Evolutionary conservation across 225 moss, liverwort and hornwort genomes (phyloP).

Genomic region (Ulota crispa): DNA sequence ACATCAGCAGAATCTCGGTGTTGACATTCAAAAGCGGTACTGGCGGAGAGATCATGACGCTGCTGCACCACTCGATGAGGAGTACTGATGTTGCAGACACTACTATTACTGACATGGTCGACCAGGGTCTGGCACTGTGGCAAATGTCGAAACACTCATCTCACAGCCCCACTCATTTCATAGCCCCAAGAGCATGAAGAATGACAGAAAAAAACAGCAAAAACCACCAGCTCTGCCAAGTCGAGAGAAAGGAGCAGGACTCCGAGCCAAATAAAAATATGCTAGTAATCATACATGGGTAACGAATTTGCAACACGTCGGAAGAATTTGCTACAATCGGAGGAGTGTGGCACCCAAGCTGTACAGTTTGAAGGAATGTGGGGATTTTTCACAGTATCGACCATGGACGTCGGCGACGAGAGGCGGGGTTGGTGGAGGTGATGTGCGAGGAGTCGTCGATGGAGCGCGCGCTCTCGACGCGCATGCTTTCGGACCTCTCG

Average conservation of each 20-base stretch:
- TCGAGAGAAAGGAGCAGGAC: slow-evolving; percentile 20
- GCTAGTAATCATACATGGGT: slow-evolving; percentile 27
- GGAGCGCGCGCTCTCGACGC: slow-evolving; percentile 30
- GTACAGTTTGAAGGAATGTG: slow-evolving; percentile 14
- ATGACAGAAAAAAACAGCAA: not conserved
- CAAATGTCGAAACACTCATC: not conserved
- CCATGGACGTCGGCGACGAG: slow-evolving; percentile 39
- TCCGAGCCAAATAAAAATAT: slow-evolving; percentile 6
- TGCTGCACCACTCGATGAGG: not conserved
- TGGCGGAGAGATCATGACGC: slow-evolving; percentile 5
- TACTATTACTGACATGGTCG: slow-evolving; percentile 23
- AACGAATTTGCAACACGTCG: slow-evolving; percentile 15
- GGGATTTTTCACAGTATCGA: slow-evolving; percentile 4
- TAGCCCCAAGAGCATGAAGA: not conserved
- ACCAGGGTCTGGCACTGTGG: slow-evolving; percentile 1
- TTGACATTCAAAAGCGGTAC: slow-evolving; percentile 15
- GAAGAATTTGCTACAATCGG: slow-evolving; percentile 14
- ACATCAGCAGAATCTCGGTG: not conserved
- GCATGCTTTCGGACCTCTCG: slow-evolving; percentile 35
- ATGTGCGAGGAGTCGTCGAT: not conserved
- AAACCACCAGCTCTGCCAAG: not conserved
- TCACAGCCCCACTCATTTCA: not conserved
- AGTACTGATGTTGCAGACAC: slow-evolving; percentile 3
- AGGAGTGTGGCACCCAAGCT: slow-evolving; percentile 20
- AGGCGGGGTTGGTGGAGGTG: slow-evolving; percentile 21